Evolutionary conservation across 148 eudicot genomes (phyloP).

Genomic region (Salicornia ramosissima): DNA sequence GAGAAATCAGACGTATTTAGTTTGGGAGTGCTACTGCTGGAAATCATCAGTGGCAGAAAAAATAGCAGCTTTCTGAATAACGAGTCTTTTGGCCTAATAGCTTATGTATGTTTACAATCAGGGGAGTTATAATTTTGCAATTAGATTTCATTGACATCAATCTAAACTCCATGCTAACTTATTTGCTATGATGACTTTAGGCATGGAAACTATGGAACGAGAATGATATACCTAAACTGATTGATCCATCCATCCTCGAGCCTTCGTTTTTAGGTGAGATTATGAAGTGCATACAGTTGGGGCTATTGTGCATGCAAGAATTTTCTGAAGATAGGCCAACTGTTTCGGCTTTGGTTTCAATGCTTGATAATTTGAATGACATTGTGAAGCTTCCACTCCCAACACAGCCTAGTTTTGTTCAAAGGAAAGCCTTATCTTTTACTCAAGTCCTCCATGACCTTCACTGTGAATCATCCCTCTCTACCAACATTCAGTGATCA

Average conservation of each 20-base stretch:
- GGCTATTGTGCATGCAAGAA: conserved; percentile 57
- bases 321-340: conserved; percentile 43
- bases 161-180: not conserved
- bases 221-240: conserved; percentile 22
- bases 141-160: too few relatives aligned
- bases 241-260: conserved; percentile 26
- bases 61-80: conserved; percentile 21
- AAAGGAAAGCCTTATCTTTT: not conserved
- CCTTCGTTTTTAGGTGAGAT: conserved; percentile 23
- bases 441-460: not conserved
- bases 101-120: conserved; percentile 37
- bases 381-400: conserved; percentile 30
- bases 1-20: too few relatives aligned
- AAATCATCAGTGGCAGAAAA: conserved; percentile 38
- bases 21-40: conserved; percentile 41
- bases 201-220: conserved; percentile 61
- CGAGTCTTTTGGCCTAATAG: conserved; percentile 22
- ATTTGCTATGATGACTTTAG: conserved; percentile 22
- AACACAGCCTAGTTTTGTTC: conserved; percentile 33
- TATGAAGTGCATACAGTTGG: conserved; percentile 39
- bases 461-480: conserved; percentile 5
- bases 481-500: conserved; percentile 6
- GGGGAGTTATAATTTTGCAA: too few relatives aligned
- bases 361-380: conserved; percentile 40
- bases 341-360: conserved; percentile 31